Percentiles rank a stretch among this genome's conserved stretches.
These are phyloP conservation scores for Calonectria crousiana DNA, from an alignment of 2,329 filamentous ascomycete species.

Conservation along the genomic window DNA sequence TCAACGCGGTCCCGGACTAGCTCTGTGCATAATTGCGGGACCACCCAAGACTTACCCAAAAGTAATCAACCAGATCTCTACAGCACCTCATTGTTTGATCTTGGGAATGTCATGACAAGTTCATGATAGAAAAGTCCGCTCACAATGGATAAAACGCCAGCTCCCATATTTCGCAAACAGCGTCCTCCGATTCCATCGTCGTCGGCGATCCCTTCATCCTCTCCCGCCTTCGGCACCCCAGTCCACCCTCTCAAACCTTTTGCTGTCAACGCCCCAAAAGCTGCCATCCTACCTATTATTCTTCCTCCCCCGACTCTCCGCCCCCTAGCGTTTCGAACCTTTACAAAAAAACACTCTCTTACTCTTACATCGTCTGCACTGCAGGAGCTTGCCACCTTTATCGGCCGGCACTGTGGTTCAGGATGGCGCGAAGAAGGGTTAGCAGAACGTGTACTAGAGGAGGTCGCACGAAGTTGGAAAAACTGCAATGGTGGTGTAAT, in stretches of 20 bases:
- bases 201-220: conserved; percentile 85
- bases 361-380: conserved; percentile 91
- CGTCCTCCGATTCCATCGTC: conserved; percentile 51
- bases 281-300: conserved; percentile 86
- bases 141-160: conserved; percentile 55
- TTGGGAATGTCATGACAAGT: conserved; percentile 32
- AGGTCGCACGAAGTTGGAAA: conserved; percentile 93
- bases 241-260: conserved; percentile 81
- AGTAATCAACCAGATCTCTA: conserved; percentile 14
- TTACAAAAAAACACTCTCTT: conserved; percentile 97
- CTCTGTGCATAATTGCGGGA: conserved; percentile 20
- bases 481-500: conserved; percentile 89
- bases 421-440: conserved; percentile 97
- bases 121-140: conserved; percentile 9
- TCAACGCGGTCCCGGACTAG: conserved; percentile 47
- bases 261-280: conserved; percentile 63
- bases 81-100: background rate
- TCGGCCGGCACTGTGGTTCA: conserved; percentile 93
- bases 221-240: conserved; percentile 90
- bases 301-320: conserved; percentile 88
- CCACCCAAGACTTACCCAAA: conserved; percentile 14
- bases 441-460: conserved; percentile 92
- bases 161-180: conserved; percentile 53
- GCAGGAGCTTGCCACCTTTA: conserved; percentile 86
- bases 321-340: conserved; percentile 92